A percentile compares a stretch with the other conserved stretches of the same genome.
These are phyloP conservation scores for Oldenlandia corymbosa DNA, from an alignment of 257 asterid species.

Conservation along the genomic window DNA sequence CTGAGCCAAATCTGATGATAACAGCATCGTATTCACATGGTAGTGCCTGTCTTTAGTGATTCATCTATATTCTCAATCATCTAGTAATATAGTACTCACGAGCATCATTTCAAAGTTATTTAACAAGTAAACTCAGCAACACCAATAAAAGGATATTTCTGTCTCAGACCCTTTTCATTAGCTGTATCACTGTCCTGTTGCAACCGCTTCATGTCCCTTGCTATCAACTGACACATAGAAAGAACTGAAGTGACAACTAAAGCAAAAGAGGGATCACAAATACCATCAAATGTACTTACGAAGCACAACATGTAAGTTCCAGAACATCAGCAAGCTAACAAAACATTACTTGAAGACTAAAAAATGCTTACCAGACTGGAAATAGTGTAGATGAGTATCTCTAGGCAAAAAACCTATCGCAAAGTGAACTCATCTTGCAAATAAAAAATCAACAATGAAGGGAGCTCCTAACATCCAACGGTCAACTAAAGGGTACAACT, in stretches of 20 bases:
- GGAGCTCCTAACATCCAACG: background rate
- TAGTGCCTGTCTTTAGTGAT: too few relatives aligned
- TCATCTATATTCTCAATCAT: background rate
- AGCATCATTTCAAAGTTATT: background rate
- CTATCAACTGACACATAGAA: background rate
- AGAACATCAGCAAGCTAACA: background rate
- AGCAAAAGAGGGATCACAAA: background rate
- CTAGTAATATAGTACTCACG: background rate
- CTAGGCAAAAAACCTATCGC: background rate
- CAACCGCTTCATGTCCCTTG: background rate
- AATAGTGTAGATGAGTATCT: background rate
- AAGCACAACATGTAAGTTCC: background rate
- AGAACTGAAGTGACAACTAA: background rate
- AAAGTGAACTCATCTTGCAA: background rate
- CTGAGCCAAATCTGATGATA: too few relatives aligned
- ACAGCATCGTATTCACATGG: too few relatives aligned
- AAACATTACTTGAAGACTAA: background rate
- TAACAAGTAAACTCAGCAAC: background rate
- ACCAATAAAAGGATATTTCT: conserved; percentile 5
- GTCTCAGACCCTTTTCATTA: conserved; percentile 3
- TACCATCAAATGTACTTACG: background rate
- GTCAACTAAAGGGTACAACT: background rate
- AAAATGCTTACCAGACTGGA: background rate
- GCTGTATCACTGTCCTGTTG: background rate
- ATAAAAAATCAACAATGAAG: background rate